Evolutionary conservation across 768 basidiomycete species (phyloP), one percentile per base, ranked within the genome.

Genomic region (Sporobolomyces phaffii): DNA sequence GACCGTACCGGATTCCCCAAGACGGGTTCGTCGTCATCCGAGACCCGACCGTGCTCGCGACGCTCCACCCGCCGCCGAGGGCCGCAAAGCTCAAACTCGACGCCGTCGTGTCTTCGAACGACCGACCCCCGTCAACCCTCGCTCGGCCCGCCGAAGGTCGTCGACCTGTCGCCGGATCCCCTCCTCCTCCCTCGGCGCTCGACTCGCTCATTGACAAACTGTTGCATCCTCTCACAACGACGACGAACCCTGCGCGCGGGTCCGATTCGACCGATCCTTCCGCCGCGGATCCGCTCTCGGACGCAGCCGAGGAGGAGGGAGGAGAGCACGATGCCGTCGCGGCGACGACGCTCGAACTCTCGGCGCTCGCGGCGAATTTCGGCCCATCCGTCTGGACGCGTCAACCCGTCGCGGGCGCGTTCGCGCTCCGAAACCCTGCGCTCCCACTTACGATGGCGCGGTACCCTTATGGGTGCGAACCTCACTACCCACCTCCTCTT

Each of bases 11-110:
- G 18, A 59, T 75, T 11, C 54, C 67, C 1, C 40, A 48, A 18
- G 65, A 64, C 0, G 38, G 38, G 13, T 40, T 34, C 48, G 74
- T 75, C 41, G 40, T 57, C 24, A 33, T 75, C 6, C 40, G 56
- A 28, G 74, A 75, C 34, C 49, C 41, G 9, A 48, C 47, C 18
- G 72, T 75, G 14, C 51, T 75, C 34, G 47, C 57, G 41, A 36
- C 65, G 6, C 10, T 72, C 15, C 54, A 56, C 2, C 33, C 45
- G 28, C 33, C 45, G 28, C n/a, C 31, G 15, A 29, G 57, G 51
- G 28, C 52, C 38, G 59, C 63, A 29, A 48, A 44, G 38, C 33
- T 66, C 44, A 33, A 57, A 20, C 38, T 72, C 53, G 48, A 61
- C 26, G 56, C 60, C 2, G 50, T 34, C 7, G 38, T 50, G 15